Evolutionary conservation across 208 protist genomes (phyloP), one percentile per base, ranked within the genome.

Genomic region (Wallacemonas sp.): DNA sequence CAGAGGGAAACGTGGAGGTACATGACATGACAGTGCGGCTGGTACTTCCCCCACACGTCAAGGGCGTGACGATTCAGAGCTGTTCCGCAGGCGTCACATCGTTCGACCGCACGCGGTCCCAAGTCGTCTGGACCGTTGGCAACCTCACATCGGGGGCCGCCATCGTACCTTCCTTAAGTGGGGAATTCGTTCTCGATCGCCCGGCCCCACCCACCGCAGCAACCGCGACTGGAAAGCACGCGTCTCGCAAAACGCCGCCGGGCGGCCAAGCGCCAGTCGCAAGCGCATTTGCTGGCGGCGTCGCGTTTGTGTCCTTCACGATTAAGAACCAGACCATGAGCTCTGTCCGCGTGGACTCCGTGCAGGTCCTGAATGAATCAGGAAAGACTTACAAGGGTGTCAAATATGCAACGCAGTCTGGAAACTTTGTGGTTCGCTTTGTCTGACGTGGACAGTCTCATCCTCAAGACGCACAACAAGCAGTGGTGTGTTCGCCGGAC

Each of bases 381-480:
- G 85, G 77, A 19, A 85, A 86, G 58, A 74, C 90, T 11, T 97
- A 95, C 78, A 97, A 95, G 61, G 92, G 92, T 34, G 83, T 97
- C 38, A 94, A 95, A 70, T 93, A 94, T 54, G 49, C 88, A 5
- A 89, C 90, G 9, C 52, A 66, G 58, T 65, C 89, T n/a, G 89
- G 92, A n/a, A 78, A 76, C 26, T 97, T 88, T 80, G 73, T 89
- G 11, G 80, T 95, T 29, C 85, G 88, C 6, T 83, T 79, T 2
- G 77, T 75, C n/a, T 95, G 80, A 74, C 11, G 33, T 19, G 5
- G 52, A 6, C 6, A 3, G 21, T 9, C 33, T 44, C 17, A 68
- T 38, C 21, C 41, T n/a, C n/a, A n/a, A n/a, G n/a, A n/a, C n/a
- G n/a, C n/a, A n/a, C n/a, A n/a, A n/a, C n/a, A n/a, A n/a, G n/a